Percentiles rank a stretch among this genome's conserved stretches.
These are phyloP conservation scores for Nigrospora osmanthi DNA, from an alignment of 2,329 filamentous ascomycete species.

Conservation along the genomic window DNA sequence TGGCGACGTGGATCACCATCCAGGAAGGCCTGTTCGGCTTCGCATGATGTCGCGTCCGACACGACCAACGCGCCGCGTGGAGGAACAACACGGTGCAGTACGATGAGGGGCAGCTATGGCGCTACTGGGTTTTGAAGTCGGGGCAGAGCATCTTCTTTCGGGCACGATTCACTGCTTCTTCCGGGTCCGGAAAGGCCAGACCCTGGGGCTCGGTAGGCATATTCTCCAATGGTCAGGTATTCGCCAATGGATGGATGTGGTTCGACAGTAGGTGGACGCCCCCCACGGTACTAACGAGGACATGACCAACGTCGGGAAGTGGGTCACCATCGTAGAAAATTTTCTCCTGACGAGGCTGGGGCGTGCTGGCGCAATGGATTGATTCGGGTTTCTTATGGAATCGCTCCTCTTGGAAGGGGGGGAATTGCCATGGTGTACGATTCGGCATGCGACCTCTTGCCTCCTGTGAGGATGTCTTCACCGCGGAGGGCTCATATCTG, in stretches of 20 bases:
- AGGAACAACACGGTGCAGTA: slow-evolving; percentile 8
- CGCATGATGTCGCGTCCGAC: slow-evolving; percentile 21
- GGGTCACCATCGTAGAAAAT: background rate
- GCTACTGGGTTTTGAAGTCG: slow-evolving; percentile 21
- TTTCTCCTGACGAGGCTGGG: background rate
- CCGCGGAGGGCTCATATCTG: too few relatives aligned
- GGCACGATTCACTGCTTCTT: slow-evolving; percentile 27
- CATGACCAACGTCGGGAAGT: slow-evolving; percentile 6
- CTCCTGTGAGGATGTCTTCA: too few relatives aligned
- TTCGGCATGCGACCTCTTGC: too few relatives aligned
- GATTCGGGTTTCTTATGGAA: too few relatives aligned
- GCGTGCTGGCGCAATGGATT: background rate
- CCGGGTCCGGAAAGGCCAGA: slow-evolving; percentile 15
- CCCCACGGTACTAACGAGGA: slow-evolving; percentile 22
- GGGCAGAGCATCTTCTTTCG: slow-evolving; percentile 24
- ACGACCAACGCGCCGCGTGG: slow-evolving; percentile 16
- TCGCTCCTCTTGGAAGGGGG: too few relatives aligned
- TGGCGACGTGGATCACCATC: too few relatives aligned
- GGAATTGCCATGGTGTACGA: too few relatives aligned
- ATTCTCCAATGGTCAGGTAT: slow-evolving; percentile 22
- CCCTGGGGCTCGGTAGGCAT: slow-evolving; percentile 23
- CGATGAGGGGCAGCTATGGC: slow-evolving; percentile 18
- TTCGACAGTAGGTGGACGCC: slow-evolving; percentile 17
- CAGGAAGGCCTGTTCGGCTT: slow-evolving; percentile 18
- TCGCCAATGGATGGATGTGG: slow-evolving; percentile 18